These are phyloP conservation scores for Pichia phayaonensis DNA, from an alignment of 805 yeast species.

Conservation along the genomic window DNA sequence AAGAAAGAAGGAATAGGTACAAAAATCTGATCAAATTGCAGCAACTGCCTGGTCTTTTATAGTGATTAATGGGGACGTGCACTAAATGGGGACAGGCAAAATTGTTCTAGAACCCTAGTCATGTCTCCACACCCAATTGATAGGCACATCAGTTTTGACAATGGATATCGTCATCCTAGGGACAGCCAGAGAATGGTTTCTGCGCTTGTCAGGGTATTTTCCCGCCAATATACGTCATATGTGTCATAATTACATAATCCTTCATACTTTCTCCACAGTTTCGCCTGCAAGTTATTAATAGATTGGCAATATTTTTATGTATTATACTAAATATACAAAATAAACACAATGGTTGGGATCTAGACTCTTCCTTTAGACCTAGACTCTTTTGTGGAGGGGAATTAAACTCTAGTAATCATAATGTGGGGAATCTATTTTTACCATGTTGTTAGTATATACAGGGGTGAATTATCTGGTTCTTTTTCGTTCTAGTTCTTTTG, in stretches of 20 bases:
- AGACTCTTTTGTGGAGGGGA: too few species aligned
- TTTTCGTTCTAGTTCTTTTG: conserved; percentile 12
- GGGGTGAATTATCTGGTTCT: neutral
- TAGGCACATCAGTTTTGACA: too few species aligned
- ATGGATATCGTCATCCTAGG: too few species aligned
- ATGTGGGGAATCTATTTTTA: neutral
- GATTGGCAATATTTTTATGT: neutral
- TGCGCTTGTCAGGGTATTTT: neutral
- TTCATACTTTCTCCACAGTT: too few species aligned
- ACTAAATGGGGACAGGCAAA: neutral
- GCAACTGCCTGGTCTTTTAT: neutral
- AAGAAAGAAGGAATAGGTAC: too few species aligned
- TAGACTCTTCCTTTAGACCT: too few species aligned
- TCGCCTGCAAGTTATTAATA: neutral
- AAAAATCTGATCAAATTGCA: too few species aligned
- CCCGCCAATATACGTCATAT: neutral
- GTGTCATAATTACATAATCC: too few species aligned
- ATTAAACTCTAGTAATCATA: too few species aligned
- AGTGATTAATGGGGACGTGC: neutral
- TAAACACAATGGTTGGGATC: neutral
- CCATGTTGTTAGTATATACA: neutral
- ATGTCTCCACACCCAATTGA: too few species aligned
- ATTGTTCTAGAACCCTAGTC: too few species aligned
- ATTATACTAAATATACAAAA: neutral
- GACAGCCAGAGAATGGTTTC: neutral